These are phyloP conservation scores for Dunaliella sp. DNA, from an alignment of 139 green algal species.

Conservation along the genomic window DNA sequence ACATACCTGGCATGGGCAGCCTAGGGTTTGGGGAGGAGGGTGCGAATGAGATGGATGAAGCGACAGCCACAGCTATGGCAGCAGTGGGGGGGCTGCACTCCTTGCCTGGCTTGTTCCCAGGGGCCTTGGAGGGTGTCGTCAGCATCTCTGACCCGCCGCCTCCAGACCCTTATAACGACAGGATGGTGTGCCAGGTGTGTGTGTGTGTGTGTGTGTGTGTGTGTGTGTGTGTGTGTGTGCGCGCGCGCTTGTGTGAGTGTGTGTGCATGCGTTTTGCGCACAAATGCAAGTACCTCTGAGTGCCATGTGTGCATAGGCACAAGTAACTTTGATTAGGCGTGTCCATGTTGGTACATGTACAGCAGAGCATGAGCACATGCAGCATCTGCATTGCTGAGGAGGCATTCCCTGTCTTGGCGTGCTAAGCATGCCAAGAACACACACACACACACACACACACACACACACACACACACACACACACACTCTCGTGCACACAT, in stretches of 20 bases:
- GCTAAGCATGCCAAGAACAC: too few relatives aligned
- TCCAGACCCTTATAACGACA: neutral
- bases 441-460: too few relatives aligned
- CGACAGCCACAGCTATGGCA: neutral
- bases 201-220: neutral
- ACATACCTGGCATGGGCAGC: neutral
- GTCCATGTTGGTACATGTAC: too few relatives aligned
- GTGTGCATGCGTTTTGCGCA: too few relatives aligned
- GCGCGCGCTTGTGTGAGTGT: neutral
- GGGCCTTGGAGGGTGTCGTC: neutral
- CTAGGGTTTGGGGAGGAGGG: neutral
- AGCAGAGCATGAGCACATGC: too few relatives aligned
- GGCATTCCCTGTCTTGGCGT: too few relatives aligned
- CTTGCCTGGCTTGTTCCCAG: neutral
- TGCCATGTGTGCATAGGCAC: too few relatives aligned
- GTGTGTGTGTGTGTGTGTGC: neutral
- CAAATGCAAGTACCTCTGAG: too few relatives aligned
- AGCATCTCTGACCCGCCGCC: neutral
- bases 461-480: too few relatives aligned
- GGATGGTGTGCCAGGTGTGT: constrained; percentile 7
- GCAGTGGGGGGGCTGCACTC: neutral
- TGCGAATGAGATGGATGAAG: neutral
- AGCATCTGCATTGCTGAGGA: too few relatives aligned
- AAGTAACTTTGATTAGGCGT: too few relatives aligned
- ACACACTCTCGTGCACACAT: too few relatives aligned